These are phyloP conservation scores for Leptomonas seymouri DNA, from an alignment of 208 protist genomes.

Conservation along the genomic window DNA sequence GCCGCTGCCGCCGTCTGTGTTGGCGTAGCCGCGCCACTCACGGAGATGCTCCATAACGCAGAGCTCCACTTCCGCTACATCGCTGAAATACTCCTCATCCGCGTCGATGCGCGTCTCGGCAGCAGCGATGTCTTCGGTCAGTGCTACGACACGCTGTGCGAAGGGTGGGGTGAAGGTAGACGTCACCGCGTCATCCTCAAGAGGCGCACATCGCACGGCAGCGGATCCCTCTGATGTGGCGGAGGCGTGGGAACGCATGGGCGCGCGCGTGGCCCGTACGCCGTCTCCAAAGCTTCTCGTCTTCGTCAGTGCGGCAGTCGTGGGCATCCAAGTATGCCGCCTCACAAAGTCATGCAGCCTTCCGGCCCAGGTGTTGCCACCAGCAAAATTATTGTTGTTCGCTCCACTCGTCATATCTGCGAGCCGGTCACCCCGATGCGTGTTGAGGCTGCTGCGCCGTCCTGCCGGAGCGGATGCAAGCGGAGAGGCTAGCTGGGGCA, in stretches of 20 bases:
- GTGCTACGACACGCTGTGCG: slow-evolving; percentile 7
- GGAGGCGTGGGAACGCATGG: too few species aligned
- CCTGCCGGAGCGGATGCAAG: neutral
- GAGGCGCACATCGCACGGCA: too few species aligned
- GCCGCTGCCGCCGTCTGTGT: neutral
- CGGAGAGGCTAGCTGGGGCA: neutral
- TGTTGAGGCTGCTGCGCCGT: neutral
- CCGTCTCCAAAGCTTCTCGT: too few species aligned
- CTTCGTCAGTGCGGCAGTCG: too few species aligned
- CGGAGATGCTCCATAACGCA: slow-evolving; percentile 14
- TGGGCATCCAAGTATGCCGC: too few species aligned
- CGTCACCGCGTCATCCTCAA: neutral
- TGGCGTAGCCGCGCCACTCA: slow-evolving; percentile 7
- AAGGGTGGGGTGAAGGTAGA: neutral
- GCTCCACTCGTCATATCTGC: too few species aligned
- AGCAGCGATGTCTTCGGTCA: slow-evolving; percentile 11
- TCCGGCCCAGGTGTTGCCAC: too few species aligned
- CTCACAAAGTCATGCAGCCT: too few species aligned
- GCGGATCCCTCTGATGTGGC: too few species aligned
- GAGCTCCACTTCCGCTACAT: slow-evolving; percentile 16
- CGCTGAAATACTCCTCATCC: slow-evolving; percentile 24
- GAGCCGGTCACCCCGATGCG: too few species aligned
- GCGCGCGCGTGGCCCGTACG: too few species aligned
- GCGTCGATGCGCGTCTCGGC: neutral
- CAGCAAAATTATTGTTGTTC: too few species aligned